Percentiles rank a stretch among this genome's conserved stretches.
phyloP scores from a whole-genome alignment of 1,284 basidiomycete genomes.

The Rhodotorula sp. region DNA sequence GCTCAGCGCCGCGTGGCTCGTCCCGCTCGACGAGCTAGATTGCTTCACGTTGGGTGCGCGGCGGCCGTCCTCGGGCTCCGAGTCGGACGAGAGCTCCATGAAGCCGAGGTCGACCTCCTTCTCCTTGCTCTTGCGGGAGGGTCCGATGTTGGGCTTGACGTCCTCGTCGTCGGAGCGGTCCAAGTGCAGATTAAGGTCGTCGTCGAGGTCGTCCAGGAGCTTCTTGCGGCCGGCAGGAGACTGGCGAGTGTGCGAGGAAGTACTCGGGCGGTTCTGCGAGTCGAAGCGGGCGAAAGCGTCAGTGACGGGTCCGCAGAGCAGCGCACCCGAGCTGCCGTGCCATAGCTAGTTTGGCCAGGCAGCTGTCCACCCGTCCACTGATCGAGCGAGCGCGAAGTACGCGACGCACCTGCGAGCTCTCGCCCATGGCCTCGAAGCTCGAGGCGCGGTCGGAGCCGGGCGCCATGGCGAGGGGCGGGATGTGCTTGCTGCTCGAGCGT shows the following conservation, averaged over 20 bases:
- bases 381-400: not conserved
- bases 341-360: no score
- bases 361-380: no score
- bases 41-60: no score
- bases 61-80: not conserved
- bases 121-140: not conserved
- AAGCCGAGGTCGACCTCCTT: not conserved
- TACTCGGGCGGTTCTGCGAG: not conserved
- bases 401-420: not conserved
- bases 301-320: not conserved
- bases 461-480: no score
- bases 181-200: not conserved
- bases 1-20: not conserved
- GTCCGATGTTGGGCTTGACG: not conserved
- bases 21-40: no score
- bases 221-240: not conserved
- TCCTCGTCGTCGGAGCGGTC: not conserved
- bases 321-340: no score
- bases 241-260: not conserved
- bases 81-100: constrained; percentile 5
- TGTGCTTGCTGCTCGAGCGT: no score
- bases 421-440: no score
- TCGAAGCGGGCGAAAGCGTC: not conserved
- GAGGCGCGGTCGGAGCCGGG: not conserved
- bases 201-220: not conserved